These are phyloP conservation scores for Dendrobium catenatum DNA, from an alignment of 106 monocot species.

Conservation along the genomic window DNA sequence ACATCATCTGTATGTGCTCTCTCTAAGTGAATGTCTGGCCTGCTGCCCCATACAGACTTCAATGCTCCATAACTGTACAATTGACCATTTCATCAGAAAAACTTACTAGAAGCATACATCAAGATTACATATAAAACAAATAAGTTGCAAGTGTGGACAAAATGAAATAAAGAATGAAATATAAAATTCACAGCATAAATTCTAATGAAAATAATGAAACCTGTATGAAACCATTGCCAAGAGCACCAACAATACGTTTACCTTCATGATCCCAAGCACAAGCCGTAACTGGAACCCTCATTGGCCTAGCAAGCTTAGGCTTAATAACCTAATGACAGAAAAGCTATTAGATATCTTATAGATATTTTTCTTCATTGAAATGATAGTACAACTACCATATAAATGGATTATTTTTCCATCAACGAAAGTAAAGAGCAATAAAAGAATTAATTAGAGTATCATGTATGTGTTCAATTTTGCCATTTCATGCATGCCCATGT, in stretches of 20 bases:
- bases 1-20: conserved; percentile 86
- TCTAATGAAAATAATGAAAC: conserved; percentile 21
- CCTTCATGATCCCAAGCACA: conserved; percentile 98
- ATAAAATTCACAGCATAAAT: no score
- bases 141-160: no score
- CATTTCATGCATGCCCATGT: not conserved
- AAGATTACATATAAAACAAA: not conserved
- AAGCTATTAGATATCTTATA: not conserved
- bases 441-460: not conserved
- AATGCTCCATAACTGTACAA: conserved; percentile 75
- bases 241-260: conserved; percentile 81
- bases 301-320: conserved; percentile 84
- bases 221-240: conserved; percentile 98
- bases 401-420: not conserved
- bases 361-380: not conserved
- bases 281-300: conserved; percentile 75
- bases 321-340: conserved; percentile 70
- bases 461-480: not conserved
- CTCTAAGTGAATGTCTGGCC: conserved; percentile 84
- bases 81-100: not conserved
- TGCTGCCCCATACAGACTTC: conserved; percentile 98
- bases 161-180: no score
- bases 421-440: not conserved
- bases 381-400: not conserved
- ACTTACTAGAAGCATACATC: not conserved